phyloP scores from a whole-genome alignment of 2,329 filamentous ascomycete species.

The Hirsutella minnesotensis region DNA sequence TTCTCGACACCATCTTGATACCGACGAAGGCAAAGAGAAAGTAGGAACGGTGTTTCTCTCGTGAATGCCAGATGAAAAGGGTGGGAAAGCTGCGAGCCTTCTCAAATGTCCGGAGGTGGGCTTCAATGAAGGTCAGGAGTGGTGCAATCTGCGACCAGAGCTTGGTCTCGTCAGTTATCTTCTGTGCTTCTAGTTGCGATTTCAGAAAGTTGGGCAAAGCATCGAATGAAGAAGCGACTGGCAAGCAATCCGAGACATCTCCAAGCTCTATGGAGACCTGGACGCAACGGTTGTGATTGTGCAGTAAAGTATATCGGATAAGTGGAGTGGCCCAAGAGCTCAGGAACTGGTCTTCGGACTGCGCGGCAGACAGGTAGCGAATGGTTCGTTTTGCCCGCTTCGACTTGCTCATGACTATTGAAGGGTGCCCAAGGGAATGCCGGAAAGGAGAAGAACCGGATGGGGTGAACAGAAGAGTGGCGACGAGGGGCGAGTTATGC shows the following conservation, averaged over 20 bases:
- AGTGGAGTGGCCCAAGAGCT: slow-evolving; percentile 16
- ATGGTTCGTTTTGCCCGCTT: slow-evolving; percentile 23
- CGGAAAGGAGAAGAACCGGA: neutral
- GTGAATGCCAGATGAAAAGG: slow-evolving; percentile 25
- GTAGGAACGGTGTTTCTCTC: slow-evolving; percentile 22
- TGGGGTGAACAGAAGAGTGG: neutral
- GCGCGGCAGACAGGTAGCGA: slow-evolving; percentile 18
- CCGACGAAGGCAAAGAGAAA: slow-evolving; percentile 27
- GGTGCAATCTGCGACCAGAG: slow-evolving; percentile 18
- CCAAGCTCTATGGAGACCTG: slow-evolving; percentile 16
- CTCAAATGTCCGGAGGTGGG: slow-evolving; percentile 9
- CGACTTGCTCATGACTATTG: slow-evolving; percentile 15
- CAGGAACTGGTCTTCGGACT: slow-evolving; percentile 26
- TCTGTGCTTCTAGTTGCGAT: slow-evolving; percentile 14
- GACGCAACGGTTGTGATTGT: slow-evolving; percentile 16
- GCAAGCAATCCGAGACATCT: slow-evolving; percentile 15
- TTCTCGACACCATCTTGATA: slow-evolving; percentile 28
- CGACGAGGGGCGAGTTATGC: neutral
- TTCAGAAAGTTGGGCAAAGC: slow-evolving; percentile 13
- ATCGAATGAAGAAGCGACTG: slow-evolving; percentile 6
- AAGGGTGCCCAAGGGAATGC: slow-evolving; percentile 2
- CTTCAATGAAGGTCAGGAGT: slow-evolving; percentile 22
- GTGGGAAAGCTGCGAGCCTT: slow-evolving; percentile 19
- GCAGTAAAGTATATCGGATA: slow-evolving; percentile 18
- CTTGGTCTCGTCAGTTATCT: slow-evolving; percentile 17